Evolutionary conservation across 257 asterid species (phyloP), one percentile per base, ranked within the genome.

Genomic region (Solanum sejunctum): DNA sequence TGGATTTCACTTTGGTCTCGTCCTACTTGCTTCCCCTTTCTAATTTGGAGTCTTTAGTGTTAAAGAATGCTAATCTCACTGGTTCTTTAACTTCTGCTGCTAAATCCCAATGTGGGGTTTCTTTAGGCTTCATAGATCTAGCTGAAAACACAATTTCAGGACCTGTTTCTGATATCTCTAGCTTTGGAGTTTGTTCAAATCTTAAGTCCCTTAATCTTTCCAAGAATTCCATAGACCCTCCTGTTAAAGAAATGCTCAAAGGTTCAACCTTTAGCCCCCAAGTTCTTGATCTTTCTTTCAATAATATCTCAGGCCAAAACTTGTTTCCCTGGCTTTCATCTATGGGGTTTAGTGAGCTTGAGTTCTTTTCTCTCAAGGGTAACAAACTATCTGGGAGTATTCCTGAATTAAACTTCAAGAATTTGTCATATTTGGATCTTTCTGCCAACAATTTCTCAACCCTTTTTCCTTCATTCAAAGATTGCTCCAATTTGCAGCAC

Each of bases 271-370:
- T 85, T 16, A 73, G 39, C 63, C 47, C 83, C 20, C 87, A 84
- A 45, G 87, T 87, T 52, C 97, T 96, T 78, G 99, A 96, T 90
- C 92, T 96, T 51, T 96, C 98, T 80, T 88, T 88, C 95, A 96
- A 95, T 85, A 95, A 91, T 70, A 88, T 96, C 73, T 92, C 94
- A 5, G 98, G 97, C 6, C 89, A 88, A 20, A 57, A 57, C 87
- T 88, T 88, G 16, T 88, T 90, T 75, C 80, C 94, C 3, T 93
- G 95, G 95, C 71, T 96, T 26, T 51, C 93, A 4, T 93, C 98
- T 1, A 70, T 84, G 66, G 91, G 87, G 21, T 88, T 92, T 32
- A 45, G 92, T 21, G 91, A 86, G 85, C 93, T 96, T 54, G 89
- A 90, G 82, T 55, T 84, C 67, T 83, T 96, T 82, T 91, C 95